phyloP scores from a whole-genome alignment of 768 basidiomycete genomes.

The Serpula lacrymans region DNA sequence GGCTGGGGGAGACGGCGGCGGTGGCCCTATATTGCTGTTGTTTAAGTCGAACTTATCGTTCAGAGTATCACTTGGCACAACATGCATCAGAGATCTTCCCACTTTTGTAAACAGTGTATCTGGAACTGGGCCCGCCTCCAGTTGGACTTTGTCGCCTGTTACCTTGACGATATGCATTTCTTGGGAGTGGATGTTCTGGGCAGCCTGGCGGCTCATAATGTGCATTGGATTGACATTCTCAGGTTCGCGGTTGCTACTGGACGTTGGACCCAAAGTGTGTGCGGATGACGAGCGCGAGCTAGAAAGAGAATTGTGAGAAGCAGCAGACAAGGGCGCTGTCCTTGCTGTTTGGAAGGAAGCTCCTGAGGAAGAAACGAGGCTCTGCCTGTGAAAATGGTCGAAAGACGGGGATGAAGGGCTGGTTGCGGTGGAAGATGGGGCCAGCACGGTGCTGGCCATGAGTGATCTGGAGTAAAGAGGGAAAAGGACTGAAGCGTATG shows the following conservation, averaged over 20 bases:
- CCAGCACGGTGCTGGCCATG: conserved; percentile 10
- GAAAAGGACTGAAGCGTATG: neutral
- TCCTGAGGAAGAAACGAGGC: conserved; percentile 22
- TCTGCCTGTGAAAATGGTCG: conserved; percentile 13
- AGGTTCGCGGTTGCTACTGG: conserved; percentile 14
- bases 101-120: conserved; percentile 33
- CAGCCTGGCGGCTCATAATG: conserved; percentile 21
- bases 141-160: conserved; percentile 43
- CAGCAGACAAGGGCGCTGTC: conserved; percentile 20
- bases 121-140: conserved; percentile 36
- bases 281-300: conserved; percentile 34
- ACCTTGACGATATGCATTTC: conserved; percentile 56
- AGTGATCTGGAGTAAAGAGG: neutral
- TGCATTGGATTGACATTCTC: conserved; percentile 32
- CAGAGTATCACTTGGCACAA: conserved; percentile 19
- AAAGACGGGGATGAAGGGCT: conserved; percentile 11
- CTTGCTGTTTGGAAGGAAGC: conserved; percentile 24
- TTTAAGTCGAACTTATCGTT: conserved; percentile 13
- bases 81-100: conserved; percentile 30
- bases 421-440: conserved; percentile 10
- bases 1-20: conserved; percentile 53
- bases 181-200: conserved; percentile 30
- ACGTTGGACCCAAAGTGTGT: conserved; percentile 23
- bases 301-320: conserved; percentile 16
- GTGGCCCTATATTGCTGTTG: conserved; percentile 43